A percentile compares a stretch with the other conserved stretches of the same genome.
Evolutionary conservation across 129 eudicot genomes (phyloP).

Genomic region (Ambrosia trifida): DNA sequence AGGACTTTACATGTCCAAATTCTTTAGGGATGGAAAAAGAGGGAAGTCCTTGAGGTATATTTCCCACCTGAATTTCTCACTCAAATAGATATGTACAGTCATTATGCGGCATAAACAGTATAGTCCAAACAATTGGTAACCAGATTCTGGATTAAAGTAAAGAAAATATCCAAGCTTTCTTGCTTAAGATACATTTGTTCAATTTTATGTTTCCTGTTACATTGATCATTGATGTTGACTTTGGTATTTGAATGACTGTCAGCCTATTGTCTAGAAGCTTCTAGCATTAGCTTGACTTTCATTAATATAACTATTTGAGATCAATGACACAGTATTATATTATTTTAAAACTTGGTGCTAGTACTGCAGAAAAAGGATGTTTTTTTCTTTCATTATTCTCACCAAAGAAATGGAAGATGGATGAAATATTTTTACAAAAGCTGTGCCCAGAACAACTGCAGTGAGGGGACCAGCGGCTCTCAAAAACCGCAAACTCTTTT

Average conservation of each 20-base stretch:
- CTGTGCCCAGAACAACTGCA: slow-evolving; percentile 91
- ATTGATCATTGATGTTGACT: background rate
- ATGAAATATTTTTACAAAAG: slow-evolving; percentile 74
- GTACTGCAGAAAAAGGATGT: slow-evolving; percentile 20
- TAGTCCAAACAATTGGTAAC: background rate
- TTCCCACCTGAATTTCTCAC: slow-evolving; percentile 67
- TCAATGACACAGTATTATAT: slow-evolving; percentile 2
- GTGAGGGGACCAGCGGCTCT: slow-evolving; percentile 96
- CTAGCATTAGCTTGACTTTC: slow-evolving; percentile 3
- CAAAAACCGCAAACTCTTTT: slow-evolving; percentile 68
- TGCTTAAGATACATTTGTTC: background rate
- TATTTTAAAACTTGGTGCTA: slow-evolving; percentile 11
- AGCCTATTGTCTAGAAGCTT: background rate
- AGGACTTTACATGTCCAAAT: slow-evolving; percentile 59
- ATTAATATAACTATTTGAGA: background rate
- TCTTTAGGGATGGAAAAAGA: slow-evolving; percentile 83
- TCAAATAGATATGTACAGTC: slow-evolving; percentile 20
- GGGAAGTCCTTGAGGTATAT: slow-evolving; percentile 97
- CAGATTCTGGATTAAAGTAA: background rate
- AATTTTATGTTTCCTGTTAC: background rate
- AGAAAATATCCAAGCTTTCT: slow-evolving; percentile 14
- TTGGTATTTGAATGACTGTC: background rate
- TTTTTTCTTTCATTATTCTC: slow-evolving; percentile 34
- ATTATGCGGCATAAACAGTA: slow-evolving; percentile 6
- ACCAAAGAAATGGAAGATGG: slow-evolving; percentile 93